These are phyloP conservation scores for Capillidium rhysosporum DNA, from an alignment of 371 early-diverging fungal species.

Conservation along the genomic window DNA sequence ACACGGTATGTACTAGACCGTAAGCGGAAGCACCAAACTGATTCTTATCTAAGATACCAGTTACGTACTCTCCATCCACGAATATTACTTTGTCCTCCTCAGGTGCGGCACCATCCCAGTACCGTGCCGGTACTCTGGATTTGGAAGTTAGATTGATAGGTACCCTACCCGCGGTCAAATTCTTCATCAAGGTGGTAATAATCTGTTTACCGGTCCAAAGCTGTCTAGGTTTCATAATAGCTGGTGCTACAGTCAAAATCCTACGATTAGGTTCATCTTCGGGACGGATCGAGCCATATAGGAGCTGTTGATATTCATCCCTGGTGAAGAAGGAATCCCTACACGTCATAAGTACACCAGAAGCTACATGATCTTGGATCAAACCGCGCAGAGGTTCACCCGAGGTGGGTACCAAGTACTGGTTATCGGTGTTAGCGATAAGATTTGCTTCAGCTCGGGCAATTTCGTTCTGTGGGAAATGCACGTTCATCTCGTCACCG, in stretches of 20 bases:
- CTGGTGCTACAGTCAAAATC: conserved; percentile 61
- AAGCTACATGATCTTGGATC: conserved; percentile 98
- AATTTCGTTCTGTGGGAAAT: conserved; percentile 97
- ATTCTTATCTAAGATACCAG: conserved; percentile 95
- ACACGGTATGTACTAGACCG: conserved; percentile 92
- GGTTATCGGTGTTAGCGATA: conserved; percentile 91
- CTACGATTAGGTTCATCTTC: conserved; percentile 45
- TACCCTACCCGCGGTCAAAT: conserved; percentile 55
- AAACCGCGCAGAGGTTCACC: conserved; percentile 98
- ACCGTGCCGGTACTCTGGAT: conserved; percentile 65
- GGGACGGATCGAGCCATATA: conserved; percentile 72
- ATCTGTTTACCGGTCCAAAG: conserved; percentile 99
- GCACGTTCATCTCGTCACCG: conserved; percentile 99
- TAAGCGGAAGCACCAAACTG: conserved; percentile 90
- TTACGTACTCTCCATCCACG: conserved; percentile 69
- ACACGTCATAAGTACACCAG: conserved; percentile 85
- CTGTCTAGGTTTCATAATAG: conserved; percentile 67
- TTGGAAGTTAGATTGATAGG: conserved; percentile 78
- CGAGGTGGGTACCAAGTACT: conserved; percentile 96
- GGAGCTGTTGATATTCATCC: conserved; percentile 83
- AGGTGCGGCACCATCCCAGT: conserved; percentile 58
- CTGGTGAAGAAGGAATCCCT: conserved; percentile 79
- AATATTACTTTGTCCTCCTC: conserved; percentile 74
- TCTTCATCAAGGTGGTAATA: conserved; percentile 67
- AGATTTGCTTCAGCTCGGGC: conserved; percentile 90